Percentiles rank a stretch among this genome's conserved stretches.
These are phyloP conservation scores for Capsaspora owczarzaki DNA, from an alignment of 78 protist genomes.

Conservation along the genomic window DNA sequence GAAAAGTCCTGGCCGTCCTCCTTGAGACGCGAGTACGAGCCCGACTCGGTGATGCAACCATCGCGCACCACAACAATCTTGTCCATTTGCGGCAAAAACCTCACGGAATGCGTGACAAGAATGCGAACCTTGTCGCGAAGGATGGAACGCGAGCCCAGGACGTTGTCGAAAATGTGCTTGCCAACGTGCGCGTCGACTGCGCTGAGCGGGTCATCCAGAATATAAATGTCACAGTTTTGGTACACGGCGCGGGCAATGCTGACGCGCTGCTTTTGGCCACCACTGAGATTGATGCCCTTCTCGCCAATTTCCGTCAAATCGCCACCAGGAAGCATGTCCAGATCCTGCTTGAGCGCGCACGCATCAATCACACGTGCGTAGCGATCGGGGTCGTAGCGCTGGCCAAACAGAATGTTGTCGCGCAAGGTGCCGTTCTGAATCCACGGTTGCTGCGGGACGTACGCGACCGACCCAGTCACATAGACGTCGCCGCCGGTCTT, in stretches of 20 bases:
- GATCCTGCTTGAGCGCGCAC: constrained; percentile 35
- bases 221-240: constrained; percentile 62
- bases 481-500: constrained; percentile 36
- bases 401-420: constrained; percentile 89
- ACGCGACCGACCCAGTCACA: constrained; percentile 51
- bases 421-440: constrained; percentile 81
- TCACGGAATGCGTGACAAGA: constrained; percentile 67
- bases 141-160: constrained; percentile 33
- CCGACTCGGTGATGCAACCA: constrained; percentile 31
- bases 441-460: constrained; percentile 86
- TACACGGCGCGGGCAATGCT: constrained; percentile 78
- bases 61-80: constrained; percentile 36
- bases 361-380: constrained; percentile 58
- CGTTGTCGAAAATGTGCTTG: neutral
- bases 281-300: constrained; percentile 86
- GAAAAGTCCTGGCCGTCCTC: neutral
- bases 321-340: constrained; percentile 19
- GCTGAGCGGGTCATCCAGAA: constrained; percentile 77
- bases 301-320: constrained; percentile 90
- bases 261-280: constrained; percentile 97
- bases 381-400: constrained; percentile 33
- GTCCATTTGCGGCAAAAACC: neutral
- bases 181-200: constrained; percentile 87
- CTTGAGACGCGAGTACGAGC: neutral
- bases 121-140: constrained; percentile 54